Evolutionary conservation across 352 stramenopile species (phyloP), one percentile per base, ranked within the genome.

Genomic region (Halophytophthora polymorphica): DNA sequence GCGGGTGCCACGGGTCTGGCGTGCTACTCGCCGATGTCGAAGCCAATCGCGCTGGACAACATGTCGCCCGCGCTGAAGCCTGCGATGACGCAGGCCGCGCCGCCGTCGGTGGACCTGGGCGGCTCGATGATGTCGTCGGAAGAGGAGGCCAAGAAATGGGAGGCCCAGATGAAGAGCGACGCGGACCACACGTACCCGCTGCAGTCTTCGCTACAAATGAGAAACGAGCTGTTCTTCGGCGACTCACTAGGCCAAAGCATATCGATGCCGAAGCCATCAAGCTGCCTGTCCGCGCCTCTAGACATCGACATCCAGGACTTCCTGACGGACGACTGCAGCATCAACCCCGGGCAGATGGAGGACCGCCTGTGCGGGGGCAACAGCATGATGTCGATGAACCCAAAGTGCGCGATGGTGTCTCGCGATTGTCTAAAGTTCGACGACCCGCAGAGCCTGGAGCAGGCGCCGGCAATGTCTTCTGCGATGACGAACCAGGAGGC

Each of bases 31-130:
- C 80, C 80, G 0, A 86, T 90, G 74, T 64, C 80, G n/a, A 90
- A 90, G 61, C 64, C 75, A n/a, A 54, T 89, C 22, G 56, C 75
- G 15, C 73, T 88, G 42, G 83, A 93, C 46, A 93, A 93, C 60
- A 91, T 93, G 83, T 93, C 83, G 8, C 83, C 83, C 0, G 78
- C 79, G 13, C 38, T 93, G 21, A 93, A 93, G 64, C 83, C 83
- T 4, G 73, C 72, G 1, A 86, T 86, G 60, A 61, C 77, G 2
- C 71, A 70, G 2, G 31, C 42, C 6, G 56, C 63, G 15, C 81
- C 78, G 7, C 79, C 83, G 5, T 66, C 75, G 3, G 77, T 90
- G 17, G 78, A 93, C 31, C 42, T 93, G 22, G 70, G 68, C 28
- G 61, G 60, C 13, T 71, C 63, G 19, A 58, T 57, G 42, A 42